Conservation (phyloP, 495 filamentous ascomycete genomes). For the Clohesyomyces aquaticus region DNA sequence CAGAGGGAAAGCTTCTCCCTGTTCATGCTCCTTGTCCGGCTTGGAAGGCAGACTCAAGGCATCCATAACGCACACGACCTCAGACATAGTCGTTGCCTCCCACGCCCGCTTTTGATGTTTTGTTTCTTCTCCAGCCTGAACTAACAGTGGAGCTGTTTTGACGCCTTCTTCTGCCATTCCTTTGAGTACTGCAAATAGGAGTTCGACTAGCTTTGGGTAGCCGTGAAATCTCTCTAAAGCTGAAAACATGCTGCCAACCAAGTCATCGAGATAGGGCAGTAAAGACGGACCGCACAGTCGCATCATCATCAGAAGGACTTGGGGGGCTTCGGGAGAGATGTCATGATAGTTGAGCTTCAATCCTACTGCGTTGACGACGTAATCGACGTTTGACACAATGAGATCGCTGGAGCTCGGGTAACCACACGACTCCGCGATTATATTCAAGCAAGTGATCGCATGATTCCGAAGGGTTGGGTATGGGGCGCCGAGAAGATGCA, state of each 20-base stretch:
- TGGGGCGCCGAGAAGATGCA: slow-evolving; percentile 80
- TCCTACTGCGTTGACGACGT: slow-evolving; percentile 90
- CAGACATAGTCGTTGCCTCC: slow-evolving; percentile 16
- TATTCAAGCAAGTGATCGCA: slow-evolving; percentile 81
- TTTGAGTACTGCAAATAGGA: slow-evolving; percentile 78
- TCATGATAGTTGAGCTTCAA: slow-evolving; percentile 89
- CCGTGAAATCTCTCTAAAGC: slow-evolving; percentile 92
- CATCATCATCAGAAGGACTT: slow-evolving; percentile 94
- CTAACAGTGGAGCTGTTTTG: slow-evolving; percentile 63
- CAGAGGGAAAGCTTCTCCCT: slow-evolving; percentile 24
- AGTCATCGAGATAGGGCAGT: slow-evolving; percentile 88
- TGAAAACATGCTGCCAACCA: slow-evolving; percentile 85
- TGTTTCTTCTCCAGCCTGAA: slow-evolving; percentile 42
- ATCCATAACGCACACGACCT: slow-evolving; percentile 12
- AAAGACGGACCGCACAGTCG: slow-evolving; percentile 78
- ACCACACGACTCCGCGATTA: slow-evolving; percentile 72
- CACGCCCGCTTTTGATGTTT: not conserved
- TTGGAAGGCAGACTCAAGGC: slow-evolving; percentile 12
- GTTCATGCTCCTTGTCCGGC: slow-evolving; percentile 23
- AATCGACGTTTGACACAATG: slow-evolving; percentile 91
- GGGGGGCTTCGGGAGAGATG: slow-evolving; percentile 85
- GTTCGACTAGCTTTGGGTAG: slow-evolving; percentile 82
- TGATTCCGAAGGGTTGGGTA: slow-evolving; percentile 72
- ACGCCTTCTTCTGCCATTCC: slow-evolving; percentile 81
- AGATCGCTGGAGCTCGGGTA: slow-evolving; percentile 76